Evolutionary conservation across 257 asterid species (phyloP).

Genomic region (Thymus quinquecostatus): DNA sequence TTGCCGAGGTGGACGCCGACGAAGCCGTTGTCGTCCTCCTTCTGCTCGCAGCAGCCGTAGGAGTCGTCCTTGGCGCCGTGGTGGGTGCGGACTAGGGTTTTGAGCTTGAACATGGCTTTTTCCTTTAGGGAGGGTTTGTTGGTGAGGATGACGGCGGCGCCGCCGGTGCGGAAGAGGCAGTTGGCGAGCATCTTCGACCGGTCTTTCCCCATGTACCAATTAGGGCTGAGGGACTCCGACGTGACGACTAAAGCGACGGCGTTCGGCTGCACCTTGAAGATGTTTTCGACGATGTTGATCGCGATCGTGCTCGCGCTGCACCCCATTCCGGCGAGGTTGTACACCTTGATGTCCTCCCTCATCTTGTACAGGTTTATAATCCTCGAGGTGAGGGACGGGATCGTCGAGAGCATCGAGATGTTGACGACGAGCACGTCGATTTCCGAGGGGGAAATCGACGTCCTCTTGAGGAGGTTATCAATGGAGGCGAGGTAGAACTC

Average conservation of each 20-base stretch:
- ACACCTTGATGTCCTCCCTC: constrained; percentile 66
- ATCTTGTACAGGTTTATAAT: constrained; percentile 57
- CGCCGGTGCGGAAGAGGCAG: constrained; percentile 79
- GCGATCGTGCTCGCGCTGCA: constrained; percentile 80
- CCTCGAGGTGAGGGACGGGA: constrained; percentile 59
- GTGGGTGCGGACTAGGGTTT: constrained; percentile 61
- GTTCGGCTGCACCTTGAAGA: constrained; percentile 46
- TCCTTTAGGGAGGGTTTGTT: constrained; percentile 29
- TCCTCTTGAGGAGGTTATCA: constrained; percentile 45
- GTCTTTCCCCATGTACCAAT: constrained; percentile 78
- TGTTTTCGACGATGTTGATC: constrained; percentile 49
- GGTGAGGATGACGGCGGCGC: constrained; percentile 62
- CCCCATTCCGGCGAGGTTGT: constrained; percentile 82
- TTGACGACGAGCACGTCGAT: constrained; percentile 75
- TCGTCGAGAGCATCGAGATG: constrained; percentile 63
- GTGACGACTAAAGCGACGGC: constrained; percentile 58
- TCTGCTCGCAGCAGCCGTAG: constrained; percentile 57
- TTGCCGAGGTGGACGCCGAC: constrained; percentile 65
- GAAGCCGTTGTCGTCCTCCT: constrained; percentile 56
- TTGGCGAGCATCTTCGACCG: constrained; percentile 81
- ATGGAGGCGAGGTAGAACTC: constrained; percentile 61
- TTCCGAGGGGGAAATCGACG: constrained; percentile 48
- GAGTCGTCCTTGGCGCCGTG: constrained; percentile 68
- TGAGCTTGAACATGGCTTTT: constrained; percentile 54
- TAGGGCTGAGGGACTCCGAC: constrained; percentile 66